A percentile compares a stretch with the other conserved stretches of the same genome.
phyloP scores from a whole-genome alignment of 164 flowering plant genomes.

The Piper longum region DNA sequence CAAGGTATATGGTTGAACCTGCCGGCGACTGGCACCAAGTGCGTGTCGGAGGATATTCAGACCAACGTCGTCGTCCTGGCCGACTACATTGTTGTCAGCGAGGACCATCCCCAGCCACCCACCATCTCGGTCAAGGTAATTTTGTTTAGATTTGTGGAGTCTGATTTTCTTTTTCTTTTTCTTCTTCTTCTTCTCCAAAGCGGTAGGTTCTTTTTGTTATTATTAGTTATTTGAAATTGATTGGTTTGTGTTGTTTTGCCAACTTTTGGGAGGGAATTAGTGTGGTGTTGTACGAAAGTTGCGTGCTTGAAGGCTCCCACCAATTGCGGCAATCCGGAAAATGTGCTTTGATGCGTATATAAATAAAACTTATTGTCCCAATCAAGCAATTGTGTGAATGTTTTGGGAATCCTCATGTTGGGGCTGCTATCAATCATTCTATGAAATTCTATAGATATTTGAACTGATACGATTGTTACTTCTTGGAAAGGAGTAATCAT shows the following conservation, averaged over 20 bases:
- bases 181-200: not conserved
- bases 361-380: no score
- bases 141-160: not conserved
- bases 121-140: constrained; percentile 25
- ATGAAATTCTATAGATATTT: no score
- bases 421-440: no score
- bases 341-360: no score
- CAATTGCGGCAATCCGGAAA: no score
- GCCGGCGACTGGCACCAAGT: constrained; percentile 30
- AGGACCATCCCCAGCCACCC: constrained; percentile 12
- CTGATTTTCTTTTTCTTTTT: not conserved
- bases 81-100: constrained; percentile 25
- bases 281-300: no score
- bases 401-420: no score
- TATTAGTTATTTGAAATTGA: not conserved
- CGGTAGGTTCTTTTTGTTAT: not conserved
- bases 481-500: no score
- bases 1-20: constrained; percentile 26
- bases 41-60: constrained; percentile 35
- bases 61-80: constrained; percentile 31
- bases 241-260: not conserved
- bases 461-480: no score
- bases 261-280: no score
- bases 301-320: no score
- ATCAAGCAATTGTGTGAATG: no score